Base-by-base conservation (phyloP, 2,329 filamentous ascomycete genomes). In the Cercospora sesami region DNA sequence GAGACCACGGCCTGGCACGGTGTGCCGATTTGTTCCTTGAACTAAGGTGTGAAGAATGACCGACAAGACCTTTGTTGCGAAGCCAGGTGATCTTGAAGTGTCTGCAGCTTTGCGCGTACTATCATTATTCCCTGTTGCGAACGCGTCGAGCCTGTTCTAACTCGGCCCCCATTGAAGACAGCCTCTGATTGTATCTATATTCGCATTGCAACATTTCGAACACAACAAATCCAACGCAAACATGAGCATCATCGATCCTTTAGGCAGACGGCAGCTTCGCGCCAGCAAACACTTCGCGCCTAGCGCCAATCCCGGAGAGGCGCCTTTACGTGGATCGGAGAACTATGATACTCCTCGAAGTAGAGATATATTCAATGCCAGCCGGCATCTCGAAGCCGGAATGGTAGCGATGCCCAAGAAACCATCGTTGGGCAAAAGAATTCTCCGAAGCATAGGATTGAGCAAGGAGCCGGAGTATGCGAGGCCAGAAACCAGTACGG, bases 311-410 rank as follows among this genome's bases (percentile, higher is more conserved):
- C 2, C 2, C 5, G 21, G 23, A 7, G 48, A 58, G 14, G 26
- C 26, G 16, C 62, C 42, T 31, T 42, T 64, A 18, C 62, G 62
- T 58, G 53, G 62, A 45, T 53, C 62, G 23, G 62, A 64, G 18
- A 64, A 64, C 10, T 64, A 64, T 36, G 62, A 64, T 18, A 65
- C 64, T 14, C 42, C 64, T 28, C 64, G 45, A 21, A 60, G 57
- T 9, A 33, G 23, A 28, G 64, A 65, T 23, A 61, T 65, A 30
- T 65, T 65, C 64, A 61, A 53, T 14, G 57, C 51, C 12, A 58
- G 42, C 4, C 18, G 28, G 8, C 59, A 31, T 18, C 57, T 65
- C 21, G 58, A 65, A 65, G 42, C 42, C 2, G 39, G 42, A 55
- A 12, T 16, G 21, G n/a, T 14, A 64, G 23, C 53, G 3, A 31